Conservation (phyloP, 768 basidiomycete species). For the Paxillus involutus region DNA sequence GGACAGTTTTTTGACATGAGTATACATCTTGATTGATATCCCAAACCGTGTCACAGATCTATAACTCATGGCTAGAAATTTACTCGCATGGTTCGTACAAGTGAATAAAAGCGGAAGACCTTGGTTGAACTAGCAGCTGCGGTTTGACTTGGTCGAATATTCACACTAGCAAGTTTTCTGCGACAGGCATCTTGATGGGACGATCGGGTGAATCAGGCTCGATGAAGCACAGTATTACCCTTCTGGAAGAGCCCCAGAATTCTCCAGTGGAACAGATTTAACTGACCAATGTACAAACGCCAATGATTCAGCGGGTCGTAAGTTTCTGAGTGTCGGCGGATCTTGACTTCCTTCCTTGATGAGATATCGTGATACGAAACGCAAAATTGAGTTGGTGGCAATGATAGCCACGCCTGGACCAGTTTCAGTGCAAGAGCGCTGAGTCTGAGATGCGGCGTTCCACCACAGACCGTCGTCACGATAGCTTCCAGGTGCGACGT, state of each 20-base stretch:
- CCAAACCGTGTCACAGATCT: conserved; percentile 15
- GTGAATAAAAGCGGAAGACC: not conserved
- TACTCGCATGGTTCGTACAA: not conserved
- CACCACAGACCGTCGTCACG: too few relatives aligned
- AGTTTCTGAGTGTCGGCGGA: too few relatives aligned
- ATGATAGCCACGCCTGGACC: too few relatives aligned
- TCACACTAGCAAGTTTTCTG: not conserved
- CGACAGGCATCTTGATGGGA: too few relatives aligned
- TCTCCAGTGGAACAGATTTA: not conserved
- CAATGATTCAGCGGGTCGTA: not conserved
- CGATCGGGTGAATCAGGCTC: too few relatives aligned
- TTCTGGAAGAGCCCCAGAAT: not conserved
- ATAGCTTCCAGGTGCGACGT: too few relatives aligned
- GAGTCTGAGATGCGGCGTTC: too few relatives aligned
- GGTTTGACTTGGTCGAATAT: not conserved
- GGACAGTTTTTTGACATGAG: conserved; percentile 11
- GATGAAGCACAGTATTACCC: too few relatives aligned
- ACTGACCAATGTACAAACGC: not conserved
- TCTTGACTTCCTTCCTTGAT: too few relatives aligned
- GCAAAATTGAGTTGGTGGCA: too few relatives aligned
- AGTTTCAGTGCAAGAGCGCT: too few relatives aligned
- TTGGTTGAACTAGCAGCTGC: not conserved
- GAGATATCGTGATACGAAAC: too few relatives aligned
- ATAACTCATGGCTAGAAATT: conserved; percentile 4
- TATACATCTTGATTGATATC: conserved; percentile 14